Conservation (phyloP, 768 basidiomycete species). For the Phanerodontia chrysosporium region DNA sequence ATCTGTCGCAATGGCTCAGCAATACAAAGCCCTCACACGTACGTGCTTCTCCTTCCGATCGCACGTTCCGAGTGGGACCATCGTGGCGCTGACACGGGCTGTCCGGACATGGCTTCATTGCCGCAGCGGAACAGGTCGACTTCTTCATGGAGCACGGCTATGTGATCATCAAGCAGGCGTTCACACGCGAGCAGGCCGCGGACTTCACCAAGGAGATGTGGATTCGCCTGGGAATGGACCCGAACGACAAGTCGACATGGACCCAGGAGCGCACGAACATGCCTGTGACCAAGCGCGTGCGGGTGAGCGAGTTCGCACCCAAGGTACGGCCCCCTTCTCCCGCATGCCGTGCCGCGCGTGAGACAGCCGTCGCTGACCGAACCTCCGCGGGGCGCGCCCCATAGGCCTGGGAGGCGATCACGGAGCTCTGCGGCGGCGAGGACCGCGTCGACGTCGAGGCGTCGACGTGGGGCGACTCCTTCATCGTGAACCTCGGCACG, state of each 20-base stretch:
- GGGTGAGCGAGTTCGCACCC: slow-evolving; percentile 47
- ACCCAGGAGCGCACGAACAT: slow-evolving; percentile 28
- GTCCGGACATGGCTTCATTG: background rate
- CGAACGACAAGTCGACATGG: slow-evolving; percentile 34
- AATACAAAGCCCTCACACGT: slow-evolving; percentile 9
- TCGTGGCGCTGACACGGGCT: background rate
- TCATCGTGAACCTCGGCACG: slow-evolving; percentile 35
- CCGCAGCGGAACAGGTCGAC: slow-evolving; percentile 25
- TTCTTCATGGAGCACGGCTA: slow-evolving; percentile 34
- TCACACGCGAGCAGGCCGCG: slow-evolving; percentile 25
- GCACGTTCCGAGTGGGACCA: background rate
- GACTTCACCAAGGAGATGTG: slow-evolving; percentile 32
- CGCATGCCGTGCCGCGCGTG: slow-evolving; percentile 25
- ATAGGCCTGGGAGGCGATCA: slow-evolving; percentile 20
- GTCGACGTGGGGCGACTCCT: slow-evolving; percentile 27
- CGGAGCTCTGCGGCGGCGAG: slow-evolving; percentile 32
- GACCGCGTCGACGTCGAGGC: slow-evolving; percentile 28
- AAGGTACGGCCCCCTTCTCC: slow-evolving; percentile 32
- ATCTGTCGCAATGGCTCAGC: slow-evolving; percentile 2
- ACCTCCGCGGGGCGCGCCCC: background rate
- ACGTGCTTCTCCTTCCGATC: background rate
- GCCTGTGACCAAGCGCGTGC: slow-evolving; percentile 46
- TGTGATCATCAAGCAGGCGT: slow-evolving; percentile 28
- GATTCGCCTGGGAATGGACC: slow-evolving; percentile 29
- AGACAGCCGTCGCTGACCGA: background rate